A percentile compares a stretch with the other conserved stretches of the same genome.
These are phyloP conservation scores for Trametes gibbosa DNA, from an alignment of 768 basidiomycete genomes.

Conservation along the genomic window DNA sequence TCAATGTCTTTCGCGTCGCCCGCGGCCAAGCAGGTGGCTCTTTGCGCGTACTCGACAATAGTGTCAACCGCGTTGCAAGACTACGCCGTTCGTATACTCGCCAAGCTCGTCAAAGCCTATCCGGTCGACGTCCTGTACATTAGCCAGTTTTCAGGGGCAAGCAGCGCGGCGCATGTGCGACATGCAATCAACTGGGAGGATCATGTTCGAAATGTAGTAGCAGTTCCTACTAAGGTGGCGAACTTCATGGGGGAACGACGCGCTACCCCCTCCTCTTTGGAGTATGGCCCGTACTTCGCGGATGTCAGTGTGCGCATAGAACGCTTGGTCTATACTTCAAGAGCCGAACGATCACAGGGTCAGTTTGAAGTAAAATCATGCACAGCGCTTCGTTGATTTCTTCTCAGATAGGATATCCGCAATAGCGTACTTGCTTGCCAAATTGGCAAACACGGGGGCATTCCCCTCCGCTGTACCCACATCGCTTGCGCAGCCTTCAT, in stretches of 20 bases:
- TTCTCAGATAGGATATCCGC: conserved; percentile 39
- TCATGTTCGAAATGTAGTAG: conserved; percentile 58
- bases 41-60: conserved; percentile 65
- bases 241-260: conserved; percentile 56
- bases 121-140: conserved; percentile 65
- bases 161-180: conserved; percentile 19
- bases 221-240: conserved; percentile 74
- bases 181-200: conserved; percentile 67
- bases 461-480: conserved; percentile 54
- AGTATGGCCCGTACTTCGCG: conserved; percentile 56
- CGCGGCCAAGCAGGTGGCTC: conserved; percentile 50
- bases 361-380: conserved; percentile 15
- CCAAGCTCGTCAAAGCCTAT: conserved; percentile 56
- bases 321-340: conserved; percentile 45
- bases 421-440: conserved; percentile 55
- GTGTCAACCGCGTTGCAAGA: conserved; percentile 46
- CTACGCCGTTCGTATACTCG: conserved; percentile 52
- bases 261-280: conserved; percentile 46
- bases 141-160: conserved; percentile 41
- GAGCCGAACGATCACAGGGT: conserved; percentile 41
- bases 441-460: conserved; percentile 65
- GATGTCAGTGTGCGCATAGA: conserved; percentile 53
- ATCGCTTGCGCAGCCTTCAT: conserved; percentile 65
- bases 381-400: conserved; percentile 6
- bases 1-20: conserved; percentile 49